Evolutionary conservation across 495 filamentous ascomycete genomes (phyloP).

Genomic region (Haplographium delicatum): DNA sequence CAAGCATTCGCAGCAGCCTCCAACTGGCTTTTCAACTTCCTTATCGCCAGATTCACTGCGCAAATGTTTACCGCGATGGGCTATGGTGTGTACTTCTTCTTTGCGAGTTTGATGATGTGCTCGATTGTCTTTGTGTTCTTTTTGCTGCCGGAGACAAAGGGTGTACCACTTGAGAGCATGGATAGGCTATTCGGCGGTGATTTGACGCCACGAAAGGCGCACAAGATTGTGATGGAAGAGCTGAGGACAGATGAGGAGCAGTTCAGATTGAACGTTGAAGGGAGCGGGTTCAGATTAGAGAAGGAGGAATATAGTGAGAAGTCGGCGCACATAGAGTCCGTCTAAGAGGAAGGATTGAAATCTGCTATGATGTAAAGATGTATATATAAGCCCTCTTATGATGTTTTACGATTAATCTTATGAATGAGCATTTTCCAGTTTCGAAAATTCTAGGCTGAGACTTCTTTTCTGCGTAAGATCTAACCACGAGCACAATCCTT

Average conservation of each 20-base stretch:
- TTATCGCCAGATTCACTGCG: conserved; percentile 65
- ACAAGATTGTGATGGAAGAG: conserved; percentile 43
- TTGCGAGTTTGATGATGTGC: conserved; percentile 63
- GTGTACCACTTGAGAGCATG: conserved; percentile 48
- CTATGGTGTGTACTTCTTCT: conserved; percentile 77
- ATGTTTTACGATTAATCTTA: no score
- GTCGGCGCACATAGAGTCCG: conserved; percentile 11
- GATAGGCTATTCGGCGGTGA: conserved; percentile 51
- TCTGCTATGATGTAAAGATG: no score
- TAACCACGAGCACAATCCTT: no score
- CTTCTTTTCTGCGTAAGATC: no score
- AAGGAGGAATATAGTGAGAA: conserved; percentile 12
- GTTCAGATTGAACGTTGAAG: conserved; percentile 36
- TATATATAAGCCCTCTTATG: no score
- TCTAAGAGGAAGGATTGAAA: no score
- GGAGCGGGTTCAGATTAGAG: conserved; percentile 6
- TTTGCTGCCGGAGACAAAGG: conserved; percentile 47
- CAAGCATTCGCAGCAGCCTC: conserved; percentile 63
- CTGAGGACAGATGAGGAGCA: conserved; percentile 44
- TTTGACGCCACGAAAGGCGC: conserved; percentile 48
- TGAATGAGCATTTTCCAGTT: no score
- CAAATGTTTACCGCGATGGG: conserved; percentile 70
- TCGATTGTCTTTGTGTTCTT: conserved; percentile 60
- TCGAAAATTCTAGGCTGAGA: no score
- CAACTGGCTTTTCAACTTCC: conserved; percentile 77